phyloP scores from a whole-genome alignment of 2,329 filamentous ascomycete genomes.

The Fusarium subglutinans region DNA sequence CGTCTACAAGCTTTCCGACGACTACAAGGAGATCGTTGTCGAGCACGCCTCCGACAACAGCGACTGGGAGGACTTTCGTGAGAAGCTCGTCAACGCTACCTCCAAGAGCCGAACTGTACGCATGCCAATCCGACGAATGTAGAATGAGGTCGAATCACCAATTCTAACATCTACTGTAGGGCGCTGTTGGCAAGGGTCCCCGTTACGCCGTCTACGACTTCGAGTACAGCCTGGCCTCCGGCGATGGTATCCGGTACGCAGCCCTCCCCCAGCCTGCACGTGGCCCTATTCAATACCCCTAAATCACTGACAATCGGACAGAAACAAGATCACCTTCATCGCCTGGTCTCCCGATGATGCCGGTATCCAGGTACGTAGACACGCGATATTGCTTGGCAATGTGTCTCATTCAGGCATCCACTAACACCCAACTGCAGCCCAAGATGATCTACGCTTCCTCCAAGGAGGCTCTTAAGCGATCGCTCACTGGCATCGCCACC shows the following conservation, averaged over 20 bases:
- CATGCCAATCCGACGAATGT: neutral
- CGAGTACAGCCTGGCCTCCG: conserved; percentile 75
- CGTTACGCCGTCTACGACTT: conserved; percentile 89
- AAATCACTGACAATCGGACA: conserved; percentile 46
- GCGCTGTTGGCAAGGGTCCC: conserved; percentile 71
- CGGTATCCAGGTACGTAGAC: conserved; percentile 74
- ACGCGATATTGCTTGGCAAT: conserved; percentile 71
- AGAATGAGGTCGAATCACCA: neutral
- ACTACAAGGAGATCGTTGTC: conserved; percentile 83
- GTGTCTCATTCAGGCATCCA: conserved; percentile 45
- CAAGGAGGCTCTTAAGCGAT: conserved; percentile 85
- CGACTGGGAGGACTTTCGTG: conserved; percentile 78
- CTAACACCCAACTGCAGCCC: conserved; percentile 59
- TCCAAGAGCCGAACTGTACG: conserved; percentile 75
- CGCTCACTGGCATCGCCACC: conserved; percentile 76
- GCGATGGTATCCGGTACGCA: conserved; percentile 75
- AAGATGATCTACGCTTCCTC: conserved; percentile 93
- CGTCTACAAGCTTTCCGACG: conserved; percentile 87
- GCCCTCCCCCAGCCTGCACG: neutral
- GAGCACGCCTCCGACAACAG: conserved; percentile 74
- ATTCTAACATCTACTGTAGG: conserved; percentile 52
- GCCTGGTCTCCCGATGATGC: conserved; percentile 86
- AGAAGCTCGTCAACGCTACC: conserved; percentile 78
- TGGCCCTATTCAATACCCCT: conserved; percentile 1
- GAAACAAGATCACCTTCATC: conserved; percentile 83